Conservation (phyloP, 2,329 filamentous ascomycete species). For the Rhinocladiella similis region DNA sequence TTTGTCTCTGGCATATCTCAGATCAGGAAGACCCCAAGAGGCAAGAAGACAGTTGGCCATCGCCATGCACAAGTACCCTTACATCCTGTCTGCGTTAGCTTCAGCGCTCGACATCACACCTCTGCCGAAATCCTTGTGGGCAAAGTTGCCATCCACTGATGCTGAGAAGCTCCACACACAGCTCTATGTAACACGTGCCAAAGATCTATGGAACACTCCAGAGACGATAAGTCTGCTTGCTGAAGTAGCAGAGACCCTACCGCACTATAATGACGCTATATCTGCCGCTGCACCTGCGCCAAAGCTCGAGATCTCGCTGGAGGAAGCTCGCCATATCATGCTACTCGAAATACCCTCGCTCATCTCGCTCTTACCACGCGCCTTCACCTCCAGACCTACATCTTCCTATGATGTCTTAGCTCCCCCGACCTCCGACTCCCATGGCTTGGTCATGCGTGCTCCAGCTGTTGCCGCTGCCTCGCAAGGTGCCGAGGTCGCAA, state of each 20-base stretch:
- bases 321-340: conserved; percentile 74
- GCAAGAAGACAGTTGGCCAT: conserved; percentile 65
- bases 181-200: conserved; percentile 73
- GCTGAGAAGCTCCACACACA: conserved; percentile 70
- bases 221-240: conserved; percentile 68
- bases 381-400: conserved; percentile 63
- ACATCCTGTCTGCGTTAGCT: conserved; percentile 80
- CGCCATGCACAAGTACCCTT: conserved; percentile 75
- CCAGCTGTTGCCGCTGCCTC: conserved; percentile 21
- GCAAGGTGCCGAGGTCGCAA: conserved; percentile 5
- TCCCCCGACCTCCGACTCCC: conserved; percentile 48
- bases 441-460: conserved; percentile 25
- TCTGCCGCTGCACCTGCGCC: conserved; percentile 40
- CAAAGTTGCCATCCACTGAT: conserved; percentile 64
- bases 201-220: conserved; percentile 82
- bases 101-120: conserved; percentile 75
- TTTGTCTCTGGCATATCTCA: conserved; percentile 71
- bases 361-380: conserved; percentile 67
- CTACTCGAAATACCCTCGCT: conserved; percentile 73
- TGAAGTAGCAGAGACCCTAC: conserved; percentile 63
- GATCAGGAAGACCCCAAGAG: conserved; percentile 64
- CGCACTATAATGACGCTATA: conserved; percentile 43
- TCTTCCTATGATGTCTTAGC: conserved; percentile 83
- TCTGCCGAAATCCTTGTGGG: conserved; percentile 80
- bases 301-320: conserved; percentile 50